A percentile compares a stretch with the other conserved stretches of the same genome.
Conservation (phyloP, 1,139 yeast species). For the Yamadazyma spencermartinsiae region DNA sequence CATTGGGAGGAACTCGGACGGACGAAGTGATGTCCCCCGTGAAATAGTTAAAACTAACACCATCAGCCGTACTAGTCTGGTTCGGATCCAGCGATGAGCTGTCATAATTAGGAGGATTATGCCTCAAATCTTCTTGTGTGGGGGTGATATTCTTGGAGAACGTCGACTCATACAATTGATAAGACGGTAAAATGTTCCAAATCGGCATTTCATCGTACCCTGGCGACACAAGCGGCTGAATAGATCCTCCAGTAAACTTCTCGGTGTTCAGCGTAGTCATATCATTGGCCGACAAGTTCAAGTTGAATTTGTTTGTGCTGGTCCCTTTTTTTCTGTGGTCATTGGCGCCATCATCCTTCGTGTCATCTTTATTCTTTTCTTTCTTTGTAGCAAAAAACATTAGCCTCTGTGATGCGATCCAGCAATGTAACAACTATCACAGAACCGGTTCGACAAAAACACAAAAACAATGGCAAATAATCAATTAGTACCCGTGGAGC, state of each 20-base stretch:
- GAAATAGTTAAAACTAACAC: constrained; percentile 7
- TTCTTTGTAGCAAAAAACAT: constrained; percentile 3
- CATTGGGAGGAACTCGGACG: constrained; percentile 20
- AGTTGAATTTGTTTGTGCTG: constrained; percentile 7
- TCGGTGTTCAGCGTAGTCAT: background rate
- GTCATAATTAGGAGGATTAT: constrained; percentile 41
- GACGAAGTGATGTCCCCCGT: constrained; percentile 17
- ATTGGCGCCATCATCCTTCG: background rate
- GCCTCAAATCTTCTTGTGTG: constrained; percentile 29
- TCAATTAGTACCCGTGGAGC: no score
- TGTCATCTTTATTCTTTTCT: constrained; percentile 1
- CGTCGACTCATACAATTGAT: constrained; percentile 43
- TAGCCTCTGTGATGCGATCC: background rate
- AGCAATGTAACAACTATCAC: background rate
- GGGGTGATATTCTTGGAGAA: constrained; percentile 40
- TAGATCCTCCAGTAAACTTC: background rate
- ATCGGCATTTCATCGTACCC: constrained; percentile 20
- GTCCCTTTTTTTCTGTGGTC: background rate
- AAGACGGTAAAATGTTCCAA: constrained; percentile 43
- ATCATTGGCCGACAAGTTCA: constrained; percentile 4
- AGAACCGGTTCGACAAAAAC: no score
- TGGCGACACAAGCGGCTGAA: constrained; percentile 17
- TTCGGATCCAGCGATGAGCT: background rate
- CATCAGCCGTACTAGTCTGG: background rate
- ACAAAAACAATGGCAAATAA: no score